Evolutionary conservation across 2,329 filamentous ascomycete species (phyloP), one percentile per base, ranked within the genome.

Genomic region (Claviceps maximensis): DNA sequence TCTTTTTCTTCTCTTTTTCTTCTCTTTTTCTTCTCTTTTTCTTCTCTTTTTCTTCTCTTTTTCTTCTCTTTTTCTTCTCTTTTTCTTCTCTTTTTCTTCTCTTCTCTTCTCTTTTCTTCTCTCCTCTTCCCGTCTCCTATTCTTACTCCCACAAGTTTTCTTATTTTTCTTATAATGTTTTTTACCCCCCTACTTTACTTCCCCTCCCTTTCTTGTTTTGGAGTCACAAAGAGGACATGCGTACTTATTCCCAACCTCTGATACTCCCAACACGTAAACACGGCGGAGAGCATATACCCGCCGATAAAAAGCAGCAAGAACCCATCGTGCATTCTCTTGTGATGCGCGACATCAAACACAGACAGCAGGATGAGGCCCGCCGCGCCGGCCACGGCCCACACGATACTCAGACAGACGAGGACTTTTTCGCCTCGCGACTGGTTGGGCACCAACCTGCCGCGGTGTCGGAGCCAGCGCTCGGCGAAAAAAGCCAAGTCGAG

Each of bases 231-330:
- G n/a, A n/a, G 12, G 8, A 15, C 46, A 17, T 36, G 71, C 76
- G 52, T 67, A 80, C 79, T 84, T 51, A 85, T 82, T 27, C 89
- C 89, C 1, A 97, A 77, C 2, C 87, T 83, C 62, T 93, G 85
- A 67, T 95, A 96, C 67, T 96, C 89, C 72, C 81, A 83, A 73
- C 90, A 96, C 58, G 91, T 86, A 68, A 90, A 91, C 59, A 96
- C 77, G 53, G 91, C 90, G 4, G 84, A 88, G 52, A 95, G 65
- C 52, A 96, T 73, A 67, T 95, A 97, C 36, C 89, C 93, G 15
- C 69, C 82, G 65, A 96, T 88, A 67, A 98, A 98, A 50, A 96
- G 69, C 1, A 79, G 69, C 38, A 98, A 71, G 69, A 95, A 95
- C 2, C 81, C 73, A 62, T 88, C 75, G 65, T 98, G 93, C 54